These are phyloP conservation scores for Mortierella sp. DNA, from an alignment of 371 early-diverging fungal species.

Conservation along the genomic window DNA sequence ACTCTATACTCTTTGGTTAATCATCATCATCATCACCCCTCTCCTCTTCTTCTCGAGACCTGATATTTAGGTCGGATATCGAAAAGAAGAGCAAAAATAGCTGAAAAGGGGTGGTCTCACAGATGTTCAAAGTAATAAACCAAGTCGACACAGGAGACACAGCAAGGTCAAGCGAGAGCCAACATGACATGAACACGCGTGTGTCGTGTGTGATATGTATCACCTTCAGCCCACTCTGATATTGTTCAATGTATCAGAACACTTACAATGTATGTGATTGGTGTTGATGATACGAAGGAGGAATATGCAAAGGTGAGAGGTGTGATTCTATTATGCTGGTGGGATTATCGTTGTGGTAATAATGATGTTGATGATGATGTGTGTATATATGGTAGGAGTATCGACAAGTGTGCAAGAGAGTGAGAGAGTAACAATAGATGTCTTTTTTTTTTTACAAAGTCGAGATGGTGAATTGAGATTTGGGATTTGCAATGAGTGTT, in stretches of 20 bases:
- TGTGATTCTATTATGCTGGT: background rate
- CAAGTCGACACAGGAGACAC: background rate
- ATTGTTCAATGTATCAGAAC: background rate
- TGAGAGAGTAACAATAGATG: background rate
- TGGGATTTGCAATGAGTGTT: slow-evolving; percentile 3
- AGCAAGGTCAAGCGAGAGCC: background rate
- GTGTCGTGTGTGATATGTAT: slow-evolving; percentile 1
- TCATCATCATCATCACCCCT: background rate
- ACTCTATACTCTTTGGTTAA: background rate
- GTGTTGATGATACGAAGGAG: background rate
- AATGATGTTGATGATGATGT: background rate
- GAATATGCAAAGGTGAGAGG: background rate
- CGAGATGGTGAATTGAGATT: background rate
- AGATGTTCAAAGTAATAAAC: background rate
- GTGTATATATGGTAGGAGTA: background rate
- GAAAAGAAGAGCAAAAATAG: slow-evolving; percentile 8
- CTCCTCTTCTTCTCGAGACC: slow-evolving; percentile 2
- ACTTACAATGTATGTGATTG: slow-evolving; percentile 1
- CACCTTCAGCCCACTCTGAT: background rate
- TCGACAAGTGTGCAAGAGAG: background rate
- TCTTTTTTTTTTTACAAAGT: background rate
- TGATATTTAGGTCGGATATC: background rate
- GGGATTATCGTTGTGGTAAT: background rate
- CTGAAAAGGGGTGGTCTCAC: slow-evolving; percentile 1
- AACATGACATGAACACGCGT: too few relatives aligned